A percentile compares a stretch with the other conserved stretches of the same genome.
Evolutionary conservation across 192 early-diverging fungal species (phyloP).

Genomic region (Dimargaris xerosporica): DNA sequence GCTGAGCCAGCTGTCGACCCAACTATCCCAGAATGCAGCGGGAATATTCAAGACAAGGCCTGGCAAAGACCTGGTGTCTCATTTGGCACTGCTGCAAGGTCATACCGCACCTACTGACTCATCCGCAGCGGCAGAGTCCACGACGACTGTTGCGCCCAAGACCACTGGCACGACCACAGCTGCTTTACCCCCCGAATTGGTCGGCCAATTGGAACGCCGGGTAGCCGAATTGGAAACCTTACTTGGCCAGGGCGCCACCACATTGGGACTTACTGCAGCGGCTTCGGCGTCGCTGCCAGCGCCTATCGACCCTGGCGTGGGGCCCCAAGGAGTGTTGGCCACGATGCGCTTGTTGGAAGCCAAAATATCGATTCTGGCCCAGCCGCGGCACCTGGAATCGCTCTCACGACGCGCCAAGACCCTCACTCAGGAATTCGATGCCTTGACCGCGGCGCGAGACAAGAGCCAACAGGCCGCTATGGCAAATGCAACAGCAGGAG

Average conservation of each 20-base stretch:
- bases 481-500: no score
- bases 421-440: slow-evolving; percentile 47
- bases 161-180: no score
- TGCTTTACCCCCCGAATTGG: no score
- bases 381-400: slow-evolving; percentile 57
- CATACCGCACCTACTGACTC: neutral
- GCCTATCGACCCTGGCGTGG: neutral
- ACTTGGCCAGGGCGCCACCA: no score
- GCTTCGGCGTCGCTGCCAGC: neutral
- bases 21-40: neutral
- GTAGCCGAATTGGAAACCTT: slow-evolving; percentile 19
- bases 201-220: no score
- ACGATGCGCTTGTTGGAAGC: slow-evolving; percentile 53
- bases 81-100: neutral
- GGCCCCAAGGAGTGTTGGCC: slow-evolving; percentile 16
- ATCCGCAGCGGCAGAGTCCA: neutral
- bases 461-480: no score
- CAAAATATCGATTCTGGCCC: slow-evolving; percentile 44
- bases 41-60: neutral
- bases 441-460: slow-evolving; percentile 24
- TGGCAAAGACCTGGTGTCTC: neutral
- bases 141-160: neutral
- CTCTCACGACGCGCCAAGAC: slow-evolving; percentile 41
- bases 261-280: no score
- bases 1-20: slow-evolving; percentile 16